phyloP scores from a whole-genome alignment of 2,329 filamentous ascomycete genomes.

The Peltaster fructicola region DNA sequence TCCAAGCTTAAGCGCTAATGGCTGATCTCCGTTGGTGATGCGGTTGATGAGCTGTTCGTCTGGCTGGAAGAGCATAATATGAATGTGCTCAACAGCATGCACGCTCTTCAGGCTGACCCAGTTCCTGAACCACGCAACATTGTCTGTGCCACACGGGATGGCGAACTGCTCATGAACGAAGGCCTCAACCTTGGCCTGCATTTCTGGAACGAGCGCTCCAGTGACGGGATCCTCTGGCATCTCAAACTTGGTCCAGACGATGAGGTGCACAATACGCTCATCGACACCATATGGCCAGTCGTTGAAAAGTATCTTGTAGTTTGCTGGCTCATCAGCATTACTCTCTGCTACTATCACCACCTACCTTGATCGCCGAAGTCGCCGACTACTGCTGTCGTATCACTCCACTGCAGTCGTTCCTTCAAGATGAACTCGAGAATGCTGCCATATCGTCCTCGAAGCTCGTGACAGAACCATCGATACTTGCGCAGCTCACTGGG shows the following conservation, averaged over 20 bases:
- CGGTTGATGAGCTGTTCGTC: slow-evolving; percentile 46
- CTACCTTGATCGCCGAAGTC: slow-evolving; percentile 28
- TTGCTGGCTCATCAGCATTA: slow-evolving; percentile 23
- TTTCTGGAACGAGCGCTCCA: slow-evolving; percentile 48
- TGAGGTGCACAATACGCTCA: slow-evolving; percentile 58
- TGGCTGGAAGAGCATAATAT: slow-evolving; percentile 74
- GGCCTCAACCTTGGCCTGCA: slow-evolving; percentile 46
- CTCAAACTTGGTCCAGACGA: slow-evolving; percentile 84
- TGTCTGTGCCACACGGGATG: slow-evolving; percentile 26
- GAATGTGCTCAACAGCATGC: slow-evolving; percentile 78
- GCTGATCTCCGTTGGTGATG: slow-evolving; percentile 58
- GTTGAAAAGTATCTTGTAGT: slow-evolving; percentile 64
- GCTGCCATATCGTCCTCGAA: slow-evolving; percentile 53
- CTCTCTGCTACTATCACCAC: slow-evolving; percentile 4
- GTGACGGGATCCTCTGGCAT: slow-evolving; percentile 50
- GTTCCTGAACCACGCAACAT: slow-evolving; percentile 81
- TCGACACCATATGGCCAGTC: slow-evolving; percentile 93
- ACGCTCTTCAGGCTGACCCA: slow-evolving; percentile 75
- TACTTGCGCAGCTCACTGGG: slow-evolving; percentile 69
- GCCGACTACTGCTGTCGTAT: slow-evolving; percentile 22
- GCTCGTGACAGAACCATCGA: slow-evolving; percentile 45
- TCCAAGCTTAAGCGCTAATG: too few relatives aligned
- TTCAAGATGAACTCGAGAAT: slow-evolving; percentile 60
- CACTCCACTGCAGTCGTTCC: slow-evolving; percentile 52
- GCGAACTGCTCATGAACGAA: slow-evolving; percentile 53